phyloP scores from a whole-genome alignment of 2,329 filamentous ascomycete species.

The Xylariaceae sp. region DNA sequence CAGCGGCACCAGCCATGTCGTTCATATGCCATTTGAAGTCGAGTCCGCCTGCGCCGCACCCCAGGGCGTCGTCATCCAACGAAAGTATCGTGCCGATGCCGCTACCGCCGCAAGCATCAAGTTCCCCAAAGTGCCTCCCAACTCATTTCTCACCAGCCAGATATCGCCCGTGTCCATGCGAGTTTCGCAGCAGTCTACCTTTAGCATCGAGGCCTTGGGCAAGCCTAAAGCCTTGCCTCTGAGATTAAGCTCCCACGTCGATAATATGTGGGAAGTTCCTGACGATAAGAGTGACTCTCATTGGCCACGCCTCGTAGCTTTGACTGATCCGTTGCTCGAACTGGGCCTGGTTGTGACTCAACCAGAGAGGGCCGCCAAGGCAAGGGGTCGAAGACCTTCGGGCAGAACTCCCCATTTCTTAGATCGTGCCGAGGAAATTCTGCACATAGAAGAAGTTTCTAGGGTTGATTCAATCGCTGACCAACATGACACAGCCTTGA shows the following conservation, averaged over 20 bases:
- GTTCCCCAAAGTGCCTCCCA: slow-evolving; percentile 65
- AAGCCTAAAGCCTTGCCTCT: slow-evolving; percentile 52
- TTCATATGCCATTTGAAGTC: slow-evolving; percentile 93
- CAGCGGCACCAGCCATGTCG: slow-evolving; percentile 78
- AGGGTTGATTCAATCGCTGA: slow-evolving; percentile 44
- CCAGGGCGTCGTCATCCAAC: slow-evolving; percentile 79
- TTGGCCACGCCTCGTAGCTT: slow-evolving; percentile 72
- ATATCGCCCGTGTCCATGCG: slow-evolving; percentile 47
- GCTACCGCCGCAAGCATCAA: slow-evolving; percentile 50
- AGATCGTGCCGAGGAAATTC: slow-evolving; percentile 73
- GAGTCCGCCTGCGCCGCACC: slow-evolving; percentile 81
- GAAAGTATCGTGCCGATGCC: slow-evolving; percentile 59
- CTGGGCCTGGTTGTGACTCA: slow-evolving; percentile 74
- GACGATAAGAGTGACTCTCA: slow-evolving; percentile 52
- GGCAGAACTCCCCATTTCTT: slow-evolving; percentile 53
- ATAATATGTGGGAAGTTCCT: slow-evolving; percentile 55
- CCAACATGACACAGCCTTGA: slow-evolving; percentile 47
- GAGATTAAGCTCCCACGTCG: slow-evolving; percentile 50
- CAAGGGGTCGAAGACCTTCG: slow-evolving; percentile 36
- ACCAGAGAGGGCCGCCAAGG: slow-evolving; percentile 39
- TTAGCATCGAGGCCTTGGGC: slow-evolving; percentile 55
- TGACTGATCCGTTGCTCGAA: slow-evolving; percentile 82
- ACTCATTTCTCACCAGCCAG: slow-evolving; percentile 76
- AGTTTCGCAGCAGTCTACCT: slow-evolving; percentile 47
- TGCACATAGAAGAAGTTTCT: slow-evolving; percentile 71